A percentile compares a stretch with the other conserved stretches of the same genome.
Evolutionary conservation across 805 yeast species (phyloP).

Genomic region (Candida orba): DNA sequence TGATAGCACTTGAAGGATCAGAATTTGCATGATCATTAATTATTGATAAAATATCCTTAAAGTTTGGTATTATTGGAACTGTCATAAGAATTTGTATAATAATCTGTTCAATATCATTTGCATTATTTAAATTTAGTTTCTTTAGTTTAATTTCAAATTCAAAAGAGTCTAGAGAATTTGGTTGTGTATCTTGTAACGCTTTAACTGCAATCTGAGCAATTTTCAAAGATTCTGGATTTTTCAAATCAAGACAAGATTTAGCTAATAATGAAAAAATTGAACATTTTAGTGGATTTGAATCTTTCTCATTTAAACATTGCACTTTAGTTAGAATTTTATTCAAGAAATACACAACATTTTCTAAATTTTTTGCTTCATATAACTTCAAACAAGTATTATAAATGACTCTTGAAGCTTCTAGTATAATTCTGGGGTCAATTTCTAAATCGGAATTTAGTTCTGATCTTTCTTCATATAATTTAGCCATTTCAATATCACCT

Average conservation of each 20-base stretch:
- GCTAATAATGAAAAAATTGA: slow-evolving; percentile 23
- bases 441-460: slow-evolving; percentile 14
- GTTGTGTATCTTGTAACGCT: slow-evolving; percentile 22
- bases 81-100: slow-evolving; percentile 32
- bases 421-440: slow-evolving; percentile 11
- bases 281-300: slow-evolving; percentile 16
- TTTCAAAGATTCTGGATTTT: slow-evolving; percentile 9
- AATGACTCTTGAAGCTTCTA: slow-evolving; percentile 28
- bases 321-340: slow-evolving; percentile 9
- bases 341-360: slow-evolving; percentile 15
- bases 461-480: slow-evolving; percentile 27
- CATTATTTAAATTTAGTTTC: slow-evolving; percentile 9
- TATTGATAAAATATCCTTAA: slow-evolving; percentile 20
- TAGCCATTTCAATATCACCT: slow-evolving; percentile 30
- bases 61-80: slow-evolving; percentile 18
- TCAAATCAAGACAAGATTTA: slow-evolving; percentile 22
- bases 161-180: slow-evolving; percentile 26
- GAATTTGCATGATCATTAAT: slow-evolving; percentile 23
- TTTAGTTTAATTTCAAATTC: slow-evolving; percentile 22
- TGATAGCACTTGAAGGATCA: slow-evolving; percentile 24
- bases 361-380: slow-evolving; percentile 7
- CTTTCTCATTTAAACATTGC: slow-evolving; percentile 10
- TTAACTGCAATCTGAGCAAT: slow-evolving; percentile 20
- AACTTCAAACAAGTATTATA: slow-evolving; percentile 27
- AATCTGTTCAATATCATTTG: slow-evolving; percentile 21